A percentile compares a stretch with the other conserved stretches of the same genome.
These are phyloP conservation scores for Helenozyma rhizophorensis DNA, from an alignment of 805 yeast species.

Conservation along the genomic window DNA sequence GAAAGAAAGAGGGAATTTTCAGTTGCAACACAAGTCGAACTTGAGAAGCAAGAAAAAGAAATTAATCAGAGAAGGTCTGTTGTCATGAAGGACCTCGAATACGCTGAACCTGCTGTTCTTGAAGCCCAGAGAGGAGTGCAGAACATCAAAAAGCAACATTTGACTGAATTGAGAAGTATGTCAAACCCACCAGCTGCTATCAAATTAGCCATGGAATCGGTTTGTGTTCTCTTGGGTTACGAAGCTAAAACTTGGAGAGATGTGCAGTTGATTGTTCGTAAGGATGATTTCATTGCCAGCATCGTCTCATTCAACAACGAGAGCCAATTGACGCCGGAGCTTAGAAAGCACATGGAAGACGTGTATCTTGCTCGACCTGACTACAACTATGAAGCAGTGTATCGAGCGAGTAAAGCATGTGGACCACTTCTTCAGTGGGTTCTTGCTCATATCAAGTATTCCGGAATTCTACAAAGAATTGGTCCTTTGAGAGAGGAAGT, in stretches of 20 bases:
- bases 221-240: conserved; percentile 77
- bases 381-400: conserved; percentile 67
- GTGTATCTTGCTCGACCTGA: conserved; percentile 59
- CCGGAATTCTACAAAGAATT: conserved; percentile 62
- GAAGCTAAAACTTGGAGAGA: conserved; percentile 69
- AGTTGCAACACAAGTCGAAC: conserved; percentile 63
- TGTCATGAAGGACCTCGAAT: conserved; percentile 62
- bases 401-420: conserved; percentile 91
- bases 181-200: conserved; percentile 86
- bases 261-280: conserved; percentile 72
- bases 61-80: conserved; percentile 48
- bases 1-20: conserved; percentile 88
- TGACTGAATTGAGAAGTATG: conserved; percentile 87
- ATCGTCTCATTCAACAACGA: conserved; percentile 74
- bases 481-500: conserved; percentile 75
- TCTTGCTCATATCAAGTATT: conserved; percentile 78
- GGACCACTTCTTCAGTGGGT: conserved; percentile 92
- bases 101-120: conserved; percentile 77
- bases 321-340: conserved; percentile 46
- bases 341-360: conserved; percentile 54
- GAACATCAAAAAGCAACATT: conserved; percentile 85
- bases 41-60: conserved; percentile 61
- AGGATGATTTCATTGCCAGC: conserved; percentile 81
- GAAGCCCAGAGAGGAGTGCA: conserved; percentile 90
- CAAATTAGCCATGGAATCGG: conserved; percentile 80